Evolutionary conservation across 1,284 basidiomycete species (phyloP), one percentile per base, ranked within the genome.

Genomic region (Vanrija sp.): DNA sequence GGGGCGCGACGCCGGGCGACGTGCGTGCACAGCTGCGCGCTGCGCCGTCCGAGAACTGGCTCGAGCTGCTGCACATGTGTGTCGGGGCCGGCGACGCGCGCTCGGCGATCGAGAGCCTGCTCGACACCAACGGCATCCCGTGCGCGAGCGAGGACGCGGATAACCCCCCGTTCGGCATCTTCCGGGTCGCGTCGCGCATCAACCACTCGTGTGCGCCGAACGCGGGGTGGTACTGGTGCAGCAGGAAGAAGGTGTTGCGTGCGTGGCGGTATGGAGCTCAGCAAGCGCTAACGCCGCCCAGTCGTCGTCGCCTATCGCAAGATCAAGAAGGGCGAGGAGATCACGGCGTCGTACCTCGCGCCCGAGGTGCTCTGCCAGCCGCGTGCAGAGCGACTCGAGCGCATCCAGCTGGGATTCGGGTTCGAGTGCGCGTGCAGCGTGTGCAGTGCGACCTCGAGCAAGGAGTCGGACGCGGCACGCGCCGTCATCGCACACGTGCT

Each of bases 181-280:
- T 65, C 49, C 51, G 63, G 39, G 34, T 19, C 7, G 61, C 64
- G 16, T 57, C 52, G 15, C 44, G 61, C 34, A 57, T 67, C 16
- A 65, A 67, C 43, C 67, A 67, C 49, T 60, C 55, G 12, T 69
- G 65, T 26, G 18, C 40, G 1, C 65, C 65, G 2, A 69, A 69
- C 25, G 52, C 61, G 3, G 54, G 51, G 6, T 69, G 67, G 67
- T 52, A 25, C 12, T 69, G 65, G 65, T 51, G 62, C 42, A 26
- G 29, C 14, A 23, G 43, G 1, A 38, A 43, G 28, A 26, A 44
- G n/a, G 25, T 43, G 46, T 21, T 59, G 14, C 42, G 61, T 62
- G 38, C 50, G 61, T 61, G 10, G 28, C 28, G 28, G 3, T 28
- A 6, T 3, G 3, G 28, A 21, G 16, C 38, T 18, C 38, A 25